Conservation (phyloP, 2,329 filamentous ascomycete species). For the Tolypocladium amazonense region DNA sequence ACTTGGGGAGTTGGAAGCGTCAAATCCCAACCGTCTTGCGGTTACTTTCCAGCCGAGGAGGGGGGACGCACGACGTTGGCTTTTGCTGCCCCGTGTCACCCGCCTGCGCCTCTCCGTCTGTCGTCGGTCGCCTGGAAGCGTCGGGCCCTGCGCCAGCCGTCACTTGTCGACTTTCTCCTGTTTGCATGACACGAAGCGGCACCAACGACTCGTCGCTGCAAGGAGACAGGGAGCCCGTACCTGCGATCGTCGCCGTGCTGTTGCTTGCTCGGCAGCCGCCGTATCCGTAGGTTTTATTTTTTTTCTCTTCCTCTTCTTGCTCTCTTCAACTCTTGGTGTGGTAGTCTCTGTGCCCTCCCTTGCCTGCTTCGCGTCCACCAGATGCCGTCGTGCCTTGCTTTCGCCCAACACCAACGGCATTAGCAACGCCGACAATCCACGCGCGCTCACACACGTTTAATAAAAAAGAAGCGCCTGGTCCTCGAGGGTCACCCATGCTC, state of each 20-base stretch:
- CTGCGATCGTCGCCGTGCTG: neutral
- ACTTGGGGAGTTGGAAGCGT: no score
- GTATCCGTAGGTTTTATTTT: neutral
- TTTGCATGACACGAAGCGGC: neutral
- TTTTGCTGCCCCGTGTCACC: neutral
- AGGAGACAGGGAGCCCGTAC: neutral
- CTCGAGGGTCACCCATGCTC: neutral
- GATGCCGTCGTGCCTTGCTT: neutral
- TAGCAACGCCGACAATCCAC: neutral
- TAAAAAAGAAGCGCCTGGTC: neutral
- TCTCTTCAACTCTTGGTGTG: neutral
- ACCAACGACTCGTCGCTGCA: neutral
- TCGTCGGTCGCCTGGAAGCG: neutral
- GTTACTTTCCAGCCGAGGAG: neutral
- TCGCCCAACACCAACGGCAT: neutral
- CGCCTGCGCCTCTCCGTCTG: neutral
- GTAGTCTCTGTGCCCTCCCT: neutral
- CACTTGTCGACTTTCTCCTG: neutral
- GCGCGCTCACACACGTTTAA: neutral
- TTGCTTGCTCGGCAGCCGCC: neutral
- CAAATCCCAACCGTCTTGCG: neutral
- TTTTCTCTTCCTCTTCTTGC: neutral
- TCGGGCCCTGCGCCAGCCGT: neutral
- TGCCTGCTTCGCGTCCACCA: neutral
- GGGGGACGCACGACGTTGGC: neutral